Base-by-base conservation (phyloP, 2,329 filamentous ascomycete genomes). In the Hirsutella rhossiliensis region DNA sequence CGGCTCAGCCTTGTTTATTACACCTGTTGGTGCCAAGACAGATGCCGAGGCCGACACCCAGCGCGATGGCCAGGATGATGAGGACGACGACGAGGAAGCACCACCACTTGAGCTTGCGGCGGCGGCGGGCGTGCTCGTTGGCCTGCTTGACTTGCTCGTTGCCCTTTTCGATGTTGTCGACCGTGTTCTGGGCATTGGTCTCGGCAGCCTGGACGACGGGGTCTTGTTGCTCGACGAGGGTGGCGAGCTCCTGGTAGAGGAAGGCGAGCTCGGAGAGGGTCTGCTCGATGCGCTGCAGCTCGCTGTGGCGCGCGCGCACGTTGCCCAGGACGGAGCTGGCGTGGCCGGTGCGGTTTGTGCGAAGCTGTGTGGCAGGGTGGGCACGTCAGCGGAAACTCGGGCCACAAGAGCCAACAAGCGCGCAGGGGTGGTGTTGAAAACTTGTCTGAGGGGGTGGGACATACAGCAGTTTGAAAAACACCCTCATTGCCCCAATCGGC, bases 101-200 rank as follows among this genome's bases (percentile, higher is more conserved):
- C 75, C 77, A 87, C 85, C 86, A 89, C 72, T 90, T 90, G 65
- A 87, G 75, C 69, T 80, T 84, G 55, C 84, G 75, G 53, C 76
- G 74, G 53, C 77, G 73, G 51, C 75, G 71, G 41, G 84, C 84
- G 54, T 75, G 75, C 50, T 75, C 70, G 52, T 82, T 84, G 47
- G 80, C 84, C 57, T 77, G 71, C 52, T 74, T 72, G 47, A 90
- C 76, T 53, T 90, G 75, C 48, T 70, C 68, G 62, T 85, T 87
- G 52, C 77, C 85, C 50, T 78, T 72, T 53, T 82, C 72, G 42
- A 86, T 73, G 58, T 88, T 76, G 48, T 76, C 68, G 48, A 73
- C 74, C 12, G 84, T 82, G 54, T 80, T 68, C 46, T 75, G 66
- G 34, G 83, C 83, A 59, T 83, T 79, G 44, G 73, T 59, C 61